Percentiles rank a stretch among this genome's conserved stretches.
These are phyloP conservation scores for Chlorella variabilis DNA, from an alignment of 163 green algal species.

Conservation along the genomic window DNA sequence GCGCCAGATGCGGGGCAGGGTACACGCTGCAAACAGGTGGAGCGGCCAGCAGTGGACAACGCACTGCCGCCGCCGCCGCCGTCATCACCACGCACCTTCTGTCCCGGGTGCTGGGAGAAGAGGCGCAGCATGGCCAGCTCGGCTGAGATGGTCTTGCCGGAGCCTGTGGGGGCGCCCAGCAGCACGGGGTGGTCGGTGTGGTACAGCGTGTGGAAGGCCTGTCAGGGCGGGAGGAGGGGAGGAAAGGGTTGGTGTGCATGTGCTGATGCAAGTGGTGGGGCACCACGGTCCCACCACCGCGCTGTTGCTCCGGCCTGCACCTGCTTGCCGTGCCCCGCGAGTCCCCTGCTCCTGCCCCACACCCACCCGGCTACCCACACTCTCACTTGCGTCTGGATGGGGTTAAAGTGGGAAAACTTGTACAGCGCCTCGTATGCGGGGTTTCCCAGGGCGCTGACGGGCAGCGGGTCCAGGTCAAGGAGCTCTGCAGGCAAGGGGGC, in stretches of 20 bases:
- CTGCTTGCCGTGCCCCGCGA: too few relatives aligned
- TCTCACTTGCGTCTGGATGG: conserved; percentile 94
- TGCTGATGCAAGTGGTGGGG: too few relatives aligned
- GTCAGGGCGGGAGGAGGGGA: conserved; percentile 16
- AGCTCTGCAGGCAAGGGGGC: conserved; percentile 77
- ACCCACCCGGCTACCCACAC: too few relatives aligned
- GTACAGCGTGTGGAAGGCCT: conserved; percentile 97
- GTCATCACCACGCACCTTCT: conserved; percentile 73
- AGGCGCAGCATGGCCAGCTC: conserved; percentile 95
- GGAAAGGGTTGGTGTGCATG: background rate
- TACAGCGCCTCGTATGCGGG: conserved; percentile 82
- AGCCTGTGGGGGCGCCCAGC: conserved; percentile 94
- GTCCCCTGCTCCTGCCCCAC: too few relatives aligned
- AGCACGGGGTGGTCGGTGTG: conserved; percentile 96
- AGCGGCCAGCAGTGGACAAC: too few relatives aligned
- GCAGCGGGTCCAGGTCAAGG: conserved; percentile 94
- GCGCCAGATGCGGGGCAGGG: too few relatives aligned
- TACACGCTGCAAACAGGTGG: too few relatives aligned
- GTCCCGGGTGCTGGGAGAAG: conserved; percentile 77
- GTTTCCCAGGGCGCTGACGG: conserved; percentile 81
- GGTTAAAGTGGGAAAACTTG: conserved; percentile 97
- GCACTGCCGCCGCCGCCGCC: too few relatives aligned
- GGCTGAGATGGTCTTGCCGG: conserved; percentile 93
- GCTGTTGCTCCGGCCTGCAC: too few relatives aligned
- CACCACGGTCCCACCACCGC: too few relatives aligned